Percentiles rank a stretch among this genome's conserved stretches.
These are phyloP conservation scores for Stevia rebaudiana DNA, from an alignment of 140 eudicot genomes.

Conservation along the genomic window DNA sequence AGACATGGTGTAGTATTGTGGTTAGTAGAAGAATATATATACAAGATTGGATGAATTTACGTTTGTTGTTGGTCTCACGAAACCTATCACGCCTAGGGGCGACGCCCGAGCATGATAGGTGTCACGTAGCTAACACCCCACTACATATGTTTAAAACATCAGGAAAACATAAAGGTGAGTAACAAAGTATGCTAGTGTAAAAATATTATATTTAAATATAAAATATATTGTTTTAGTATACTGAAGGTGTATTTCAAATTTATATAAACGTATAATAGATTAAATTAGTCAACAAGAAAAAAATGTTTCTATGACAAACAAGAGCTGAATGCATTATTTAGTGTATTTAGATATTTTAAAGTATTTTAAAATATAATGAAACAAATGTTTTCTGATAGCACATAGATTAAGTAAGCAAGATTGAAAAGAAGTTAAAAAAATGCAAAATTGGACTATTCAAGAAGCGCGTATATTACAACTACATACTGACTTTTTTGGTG, in stretches of 20 bases:
- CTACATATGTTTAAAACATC: not conserved
- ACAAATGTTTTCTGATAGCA: not conserved
- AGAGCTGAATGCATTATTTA: not conserved
- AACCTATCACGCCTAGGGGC: too few relatives aligned
- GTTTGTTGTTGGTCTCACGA: too few relatives aligned
- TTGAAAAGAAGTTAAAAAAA: conserved; percentile 1
- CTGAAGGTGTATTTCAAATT: not conserved
- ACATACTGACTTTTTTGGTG: conserved; percentile 19
- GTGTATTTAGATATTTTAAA: not conserved
- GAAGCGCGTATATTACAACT: conserved; percentile 17
- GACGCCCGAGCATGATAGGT: too few relatives aligned
- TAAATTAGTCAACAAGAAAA: not conserved
- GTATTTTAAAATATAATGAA: not conserved
- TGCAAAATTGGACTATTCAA: conserved; percentile 25
- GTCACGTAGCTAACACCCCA: too few relatives aligned
- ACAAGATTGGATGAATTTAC: too few relatives aligned
- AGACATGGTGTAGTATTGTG: too few relatives aligned
- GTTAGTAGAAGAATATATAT: too few relatives aligned
- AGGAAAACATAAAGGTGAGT: too few relatives aligned
- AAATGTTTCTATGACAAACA: not conserved
- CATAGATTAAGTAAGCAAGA: conserved; percentile 1
- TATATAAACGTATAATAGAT: not conserved
- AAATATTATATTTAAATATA: not conserved
- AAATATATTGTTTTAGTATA: too few relatives aligned
- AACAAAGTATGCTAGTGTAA: too few relatives aligned